Evolutionary conservation across 768 basidiomycete genomes (phyloP).

Genomic region (Rubroboletus satanas): DNA sequence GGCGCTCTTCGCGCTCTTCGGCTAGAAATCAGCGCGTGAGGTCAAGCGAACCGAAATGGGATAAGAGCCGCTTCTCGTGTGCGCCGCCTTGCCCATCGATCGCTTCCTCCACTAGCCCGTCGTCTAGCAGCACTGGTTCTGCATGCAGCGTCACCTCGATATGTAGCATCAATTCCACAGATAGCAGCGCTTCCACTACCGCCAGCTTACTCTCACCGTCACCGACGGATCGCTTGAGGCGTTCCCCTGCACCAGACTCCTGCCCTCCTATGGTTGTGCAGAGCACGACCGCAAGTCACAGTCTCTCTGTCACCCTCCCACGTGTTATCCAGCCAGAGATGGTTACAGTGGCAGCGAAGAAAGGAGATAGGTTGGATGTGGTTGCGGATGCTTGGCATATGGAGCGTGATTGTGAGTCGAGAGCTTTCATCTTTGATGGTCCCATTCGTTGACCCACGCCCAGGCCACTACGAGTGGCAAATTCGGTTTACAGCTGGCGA

Average conservation of each 20-base stretch:
- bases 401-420: slow-evolving; percentile 53
- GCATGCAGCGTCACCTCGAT: slow-evolving; percentile 26
- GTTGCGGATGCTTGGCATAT: slow-evolving; percentile 63
- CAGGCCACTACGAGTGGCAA: slow-evolving; percentile 63
- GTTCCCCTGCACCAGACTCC: slow-evolving; percentile 31
- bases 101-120: slow-evolving; percentile 17
- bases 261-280: slow-evolving; percentile 45
- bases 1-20: slow-evolving; percentile 31
- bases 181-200: slow-evolving; percentile 8
- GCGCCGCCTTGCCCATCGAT: slow-evolving; percentile 30
- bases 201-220: slow-evolving; percentile 21
- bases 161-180: slow-evolving; percentile 17
- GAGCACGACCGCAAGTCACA: slow-evolving; percentile 39
- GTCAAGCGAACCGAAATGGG: slow-evolving; percentile 25
- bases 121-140: slow-evolving; percentile 24
- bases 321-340: slow-evolving; percentile 51
- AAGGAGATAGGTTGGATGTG: slow-evolving; percentile 52
- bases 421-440: neutral
- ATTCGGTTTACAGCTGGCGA: slow-evolving; percentile 52
- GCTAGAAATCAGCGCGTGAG: slow-evolving; percentile 24
- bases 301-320: slow-evolving; percentile 48
- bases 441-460: slow-evolving; percentile 1
- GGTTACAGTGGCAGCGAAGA: slow-evolving; percentile 60
- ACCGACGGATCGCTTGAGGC: slow-evolving; percentile 30
- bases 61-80: slow-evolving; percentile 29